These are phyloP conservation scores for Trichothecium roseum DNA, from an alignment of 2,329 filamentous ascomycete genomes.

Conservation along the genomic window DNA sequence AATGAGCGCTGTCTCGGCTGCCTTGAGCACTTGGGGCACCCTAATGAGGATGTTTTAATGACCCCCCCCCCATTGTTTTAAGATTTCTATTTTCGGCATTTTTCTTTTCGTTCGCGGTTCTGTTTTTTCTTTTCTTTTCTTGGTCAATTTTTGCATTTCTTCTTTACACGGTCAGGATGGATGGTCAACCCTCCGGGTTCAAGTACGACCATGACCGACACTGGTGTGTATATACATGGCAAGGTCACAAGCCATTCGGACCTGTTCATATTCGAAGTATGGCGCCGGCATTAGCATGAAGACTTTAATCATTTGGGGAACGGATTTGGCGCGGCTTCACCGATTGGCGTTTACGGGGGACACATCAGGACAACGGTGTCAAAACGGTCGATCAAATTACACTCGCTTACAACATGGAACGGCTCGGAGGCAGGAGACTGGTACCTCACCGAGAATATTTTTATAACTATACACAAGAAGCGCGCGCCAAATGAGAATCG, in stretches of 20 bases:
- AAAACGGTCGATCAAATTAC: conserved; percentile 14
- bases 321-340: conserved; percentile 20
- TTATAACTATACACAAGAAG: neutral
- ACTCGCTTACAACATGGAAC: conserved; percentile 28
- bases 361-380: conserved; percentile 2
- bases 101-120: neutral
- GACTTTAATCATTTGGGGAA: conserved; percentile 1
- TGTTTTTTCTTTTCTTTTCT: neutral
- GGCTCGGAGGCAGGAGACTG: conserved; percentile 5
- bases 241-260: conserved; percentile 14
- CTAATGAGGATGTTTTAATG: conserved; percentile 1
- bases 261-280: conserved; percentile 38
- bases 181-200: neutral
- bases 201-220: conserved; percentile 4
- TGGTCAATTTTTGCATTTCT: neutral
- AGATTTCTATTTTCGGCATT: neutral
- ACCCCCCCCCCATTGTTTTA: too few species aligned
- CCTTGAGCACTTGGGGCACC: neutral
- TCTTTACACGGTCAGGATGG: neutral
- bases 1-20: conserved; percentile 9
- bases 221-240: conserved; percentile 35
- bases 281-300: conserved; percentile 37
- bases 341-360: conserved; percentile 32
- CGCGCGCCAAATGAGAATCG: conserved; percentile 3
- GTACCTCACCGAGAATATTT: conserved; percentile 1